Conservation (phyloP, 495 filamentous ascomycete genomes). For the Talaromyces borbonicus region DNA sequence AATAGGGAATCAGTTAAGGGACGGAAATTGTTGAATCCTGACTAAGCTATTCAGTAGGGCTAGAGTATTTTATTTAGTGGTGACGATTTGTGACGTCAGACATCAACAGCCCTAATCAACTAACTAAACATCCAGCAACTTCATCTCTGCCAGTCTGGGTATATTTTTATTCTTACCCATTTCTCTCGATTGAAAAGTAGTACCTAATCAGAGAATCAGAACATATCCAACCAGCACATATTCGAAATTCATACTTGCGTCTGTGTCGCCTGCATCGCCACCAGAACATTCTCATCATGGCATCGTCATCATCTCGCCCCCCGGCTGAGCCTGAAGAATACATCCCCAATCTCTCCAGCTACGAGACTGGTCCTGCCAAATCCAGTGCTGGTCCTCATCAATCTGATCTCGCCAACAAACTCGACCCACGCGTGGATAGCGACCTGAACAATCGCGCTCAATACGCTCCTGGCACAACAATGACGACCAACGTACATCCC, state of each 20-base stretch:
- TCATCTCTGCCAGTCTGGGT: too few relatives aligned
- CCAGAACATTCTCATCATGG: neutral
- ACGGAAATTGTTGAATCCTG: too few relatives aligned
- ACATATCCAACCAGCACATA: too few relatives aligned
- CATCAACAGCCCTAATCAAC: too few relatives aligned
- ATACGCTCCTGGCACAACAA: constrained; percentile 14
- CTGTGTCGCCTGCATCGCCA: neutral
- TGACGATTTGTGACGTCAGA: too few relatives aligned
- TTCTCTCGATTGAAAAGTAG: neutral
- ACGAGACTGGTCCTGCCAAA: constrained; percentile 16
- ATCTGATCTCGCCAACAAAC: constrained; percentile 35
- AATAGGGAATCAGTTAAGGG: too few relatives aligned
- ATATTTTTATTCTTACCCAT: too few relatives aligned
- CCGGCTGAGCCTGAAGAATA: neutral
- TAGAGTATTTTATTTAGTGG: too few relatives aligned
- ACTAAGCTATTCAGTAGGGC: too few relatives aligned
- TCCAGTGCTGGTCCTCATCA: constrained; percentile 32
- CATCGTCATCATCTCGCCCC: neutral
- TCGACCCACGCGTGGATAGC: constrained; percentile 42
- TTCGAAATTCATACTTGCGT: too few relatives aligned
- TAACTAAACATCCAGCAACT: too few relatives aligned
- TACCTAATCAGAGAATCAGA: too few relatives aligned
- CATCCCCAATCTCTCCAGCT: constrained; percentile 16
- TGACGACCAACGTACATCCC: constrained; percentile 10
- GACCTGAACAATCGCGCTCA: constrained; percentile 15